Evolutionary conservation across 1,284 basidiomycete genomes (phyloP), one percentile per base, ranked within the genome.

Genomic region (Tremellales sp.): DNA sequence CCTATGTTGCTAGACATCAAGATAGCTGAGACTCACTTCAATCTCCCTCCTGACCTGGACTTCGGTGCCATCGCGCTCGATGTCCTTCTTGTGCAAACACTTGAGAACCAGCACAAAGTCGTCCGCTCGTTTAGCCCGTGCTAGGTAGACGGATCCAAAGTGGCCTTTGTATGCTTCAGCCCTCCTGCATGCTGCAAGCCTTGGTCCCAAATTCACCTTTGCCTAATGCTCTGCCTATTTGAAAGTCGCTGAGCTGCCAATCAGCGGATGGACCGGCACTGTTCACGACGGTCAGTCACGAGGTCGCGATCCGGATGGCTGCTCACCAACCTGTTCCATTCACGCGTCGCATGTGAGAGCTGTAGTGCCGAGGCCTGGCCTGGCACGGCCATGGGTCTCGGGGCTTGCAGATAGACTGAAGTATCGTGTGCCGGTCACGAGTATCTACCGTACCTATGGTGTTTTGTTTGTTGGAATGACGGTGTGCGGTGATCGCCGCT

Each of bases 141-240:
- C 91, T 84, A 97, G 92, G 78, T 97, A 97, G 26, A 98, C 94
- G 1, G 89, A 87, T 0, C 94, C 94, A 60, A 97, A 97, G 39
- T 65, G 60, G 21, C 68, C 68, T 66, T n/a, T n/a, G n/a, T n/a
- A n/a, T n/a, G n/a, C n/a, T n/a, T n/a, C n/a, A n/a, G n/a, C n/a
- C n/a, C n/a, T n/a, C n/a, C n/a, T n/a, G n/a, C n/a, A n/a, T n/a
- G n/a, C n/a, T n/a, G n/a, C n/a, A n/a, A n/a, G n/a, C n/a, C n/a
- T n/a, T n/a, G n/a, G n/a, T n/a, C n/a, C n/a, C n/a, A n/a, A 25
- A 29, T 76, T 90, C 91, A 60, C 94, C 94, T 72, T 97, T 97
- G 24, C 94, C 94, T 0, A 98, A 81, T 1, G 91, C 89, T 15
- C 88, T 81, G 10, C 94, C 94, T 57, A 97, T 93, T 61, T 97